These are phyloP conservation scores for Xylaria castorea DNA, from an alignment of 495 filamentous ascomycete species.

Conservation along the genomic window DNA sequence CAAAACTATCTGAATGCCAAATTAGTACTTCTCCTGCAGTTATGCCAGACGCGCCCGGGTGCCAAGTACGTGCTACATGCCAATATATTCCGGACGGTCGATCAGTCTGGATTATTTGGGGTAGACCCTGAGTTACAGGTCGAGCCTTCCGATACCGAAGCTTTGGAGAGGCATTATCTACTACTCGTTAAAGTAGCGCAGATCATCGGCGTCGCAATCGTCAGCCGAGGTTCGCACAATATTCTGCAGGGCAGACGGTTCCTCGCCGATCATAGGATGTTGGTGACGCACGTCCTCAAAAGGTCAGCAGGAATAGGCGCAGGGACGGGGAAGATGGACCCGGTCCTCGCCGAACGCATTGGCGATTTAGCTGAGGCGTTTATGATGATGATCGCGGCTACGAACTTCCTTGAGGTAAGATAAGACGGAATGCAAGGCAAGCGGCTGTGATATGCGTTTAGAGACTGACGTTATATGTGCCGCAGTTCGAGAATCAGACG, in stretches of 20 bases:
- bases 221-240: constrained; percentile 82
- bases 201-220: constrained; percentile 78
- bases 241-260: constrained; percentile 78
- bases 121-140: constrained; percentile 88
- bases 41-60: constrained; percentile 79
- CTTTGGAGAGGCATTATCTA: constrained; percentile 80
- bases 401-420: constrained; percentile 66
- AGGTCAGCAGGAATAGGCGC: constrained; percentile 80
- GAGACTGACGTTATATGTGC: constrained; percentile 18
- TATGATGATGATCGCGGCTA: constrained; percentile 63
- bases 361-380: constrained; percentile 64
- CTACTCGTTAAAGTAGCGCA: constrained; percentile 82
- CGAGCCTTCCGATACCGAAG: constrained; percentile 60
- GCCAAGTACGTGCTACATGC: constrained; percentile 83
- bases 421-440: neutral
- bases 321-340: constrained; percentile 39
- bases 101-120: constrained; percentile 80
- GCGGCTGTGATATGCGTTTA: neutral
- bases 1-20: constrained; percentile 74
- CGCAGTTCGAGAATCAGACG: constrained; percentile 52
- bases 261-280: constrained; percentile 75
- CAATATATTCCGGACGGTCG: constrained; percentile 85
- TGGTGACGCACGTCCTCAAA: constrained; percentile 91
- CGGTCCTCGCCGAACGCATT: constrained; percentile 52
- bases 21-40: constrained; percentile 80